A percentile compares a stretch with the other conserved stretches of the same genome.
phyloP scores from a whole-genome alignment of 192 early-diverging fungal species.

The Mortierella hygrophila region DNA sequence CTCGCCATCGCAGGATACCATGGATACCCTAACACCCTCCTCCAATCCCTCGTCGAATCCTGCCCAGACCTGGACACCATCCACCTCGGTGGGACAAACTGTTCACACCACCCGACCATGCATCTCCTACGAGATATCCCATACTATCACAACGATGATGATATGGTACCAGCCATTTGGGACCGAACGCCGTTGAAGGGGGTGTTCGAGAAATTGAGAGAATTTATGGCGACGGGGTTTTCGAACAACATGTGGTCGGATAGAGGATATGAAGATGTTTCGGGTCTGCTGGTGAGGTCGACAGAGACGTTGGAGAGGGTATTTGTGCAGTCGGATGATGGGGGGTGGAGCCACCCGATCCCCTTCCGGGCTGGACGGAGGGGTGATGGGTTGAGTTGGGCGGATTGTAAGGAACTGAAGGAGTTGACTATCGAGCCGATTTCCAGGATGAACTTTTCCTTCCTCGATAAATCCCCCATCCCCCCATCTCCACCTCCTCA shows the following conservation, averaged over 20 bases:
- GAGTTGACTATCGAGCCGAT: background rate
- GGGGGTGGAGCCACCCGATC: background rate
- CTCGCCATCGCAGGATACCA: background rate
- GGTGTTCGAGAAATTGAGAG: background rate
- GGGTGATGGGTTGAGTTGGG: background rate
- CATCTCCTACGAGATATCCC: background rate
- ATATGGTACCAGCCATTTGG: background rate
- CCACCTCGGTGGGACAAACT: background rate
- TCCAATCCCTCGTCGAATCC: background rate
- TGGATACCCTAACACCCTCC: background rate
- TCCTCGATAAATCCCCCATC: background rate
- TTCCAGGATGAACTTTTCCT: background rate
- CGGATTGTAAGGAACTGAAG: background rate
- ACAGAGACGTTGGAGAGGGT: background rate
- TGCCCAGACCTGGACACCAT: background rate
- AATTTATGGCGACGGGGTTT: background rate
- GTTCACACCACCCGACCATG: background rate
- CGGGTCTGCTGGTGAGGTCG: background rate
- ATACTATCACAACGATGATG: background rate
- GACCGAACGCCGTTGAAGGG: background rate
- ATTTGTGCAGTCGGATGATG: background rate
- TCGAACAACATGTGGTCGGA: background rate
- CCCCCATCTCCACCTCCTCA: background rate
- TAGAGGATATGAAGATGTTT: background rate
- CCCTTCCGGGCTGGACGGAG: background rate